Evolutionary conservation across 2,329 filamentous ascomycete genomes (phyloP), one percentile per base, ranked within the genome.

Genomic region (Fusarium sp.): DNA sequence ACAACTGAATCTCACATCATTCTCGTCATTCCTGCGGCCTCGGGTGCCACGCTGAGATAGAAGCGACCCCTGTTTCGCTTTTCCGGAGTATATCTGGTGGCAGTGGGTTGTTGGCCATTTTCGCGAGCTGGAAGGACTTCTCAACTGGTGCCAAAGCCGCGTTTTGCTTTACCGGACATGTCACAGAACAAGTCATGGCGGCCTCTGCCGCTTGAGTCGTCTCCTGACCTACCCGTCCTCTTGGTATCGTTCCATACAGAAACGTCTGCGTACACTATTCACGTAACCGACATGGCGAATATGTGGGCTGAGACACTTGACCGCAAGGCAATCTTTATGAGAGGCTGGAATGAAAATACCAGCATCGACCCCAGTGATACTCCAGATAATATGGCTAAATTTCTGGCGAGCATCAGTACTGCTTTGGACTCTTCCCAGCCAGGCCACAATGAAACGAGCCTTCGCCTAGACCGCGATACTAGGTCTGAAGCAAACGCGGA

Each of bases 301-400:
- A 81, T 94, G n/a, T 96, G 92, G 92, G 80, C 82, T 28, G 92
- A 94, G 78, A 83, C 77, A 10, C 79, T 94, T 23, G 85, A 88
- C 57, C 82, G 87, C 23, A 83, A 82, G n/a, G 83, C 82, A 12
- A 91, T 95, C 58, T 84, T 89, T 57, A 80, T 83, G 62, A 86
- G 91, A 62, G 90, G 88, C 31, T 82, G 87, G 57, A 80, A 85
- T 26, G 84, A 90, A 70, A 85, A 88, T 71, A 92, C 90, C 16
- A 89, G 86, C 64, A 93, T 95, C 64, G 91, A 95, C 75, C 89
- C 92, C 2, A 89, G 86, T 74, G 89, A 91, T 69, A 89, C 90
- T 62, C 81, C 83, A 0, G 86, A 88, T 51, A 92, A 95, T 73
- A 87, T 92, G 79, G 76, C 80, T 28, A 88, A 89, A 51, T 88